phyloP scores from a whole-genome alignment of 805 yeast genomes.

The Nematodospora valgi region DNA sequence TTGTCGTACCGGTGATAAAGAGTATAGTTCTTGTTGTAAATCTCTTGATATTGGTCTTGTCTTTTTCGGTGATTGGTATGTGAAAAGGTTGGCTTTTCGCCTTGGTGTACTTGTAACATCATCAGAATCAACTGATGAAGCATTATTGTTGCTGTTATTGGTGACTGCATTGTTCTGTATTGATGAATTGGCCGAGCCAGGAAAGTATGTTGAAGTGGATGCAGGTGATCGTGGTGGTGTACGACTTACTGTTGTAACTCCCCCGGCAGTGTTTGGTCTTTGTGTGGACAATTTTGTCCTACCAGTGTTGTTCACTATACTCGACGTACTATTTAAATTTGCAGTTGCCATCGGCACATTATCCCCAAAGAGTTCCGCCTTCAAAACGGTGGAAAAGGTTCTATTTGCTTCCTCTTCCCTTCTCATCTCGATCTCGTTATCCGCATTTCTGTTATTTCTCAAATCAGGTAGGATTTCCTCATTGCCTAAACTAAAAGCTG shows the following conservation, averaged over 20 bases:
- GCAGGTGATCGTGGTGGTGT: constrained; percentile 11
- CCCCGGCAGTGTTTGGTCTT: constrained; percentile 3
- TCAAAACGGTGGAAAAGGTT: constrained; percentile 80
- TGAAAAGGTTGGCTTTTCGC: constrained; percentile 57
- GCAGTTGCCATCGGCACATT: constrained; percentile 58
- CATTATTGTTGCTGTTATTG: constrained; percentile 1
- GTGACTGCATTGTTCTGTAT: not conserved
- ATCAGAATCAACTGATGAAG: constrained; percentile 5
- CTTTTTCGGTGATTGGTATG: constrained; percentile 71
- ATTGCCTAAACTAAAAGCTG: constrained; percentile 65
- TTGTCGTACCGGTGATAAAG: constrained; percentile 82
- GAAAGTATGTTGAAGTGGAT: constrained; percentile 9
- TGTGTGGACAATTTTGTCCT: not conserved
- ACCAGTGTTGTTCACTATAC: constrained; percentile 9
- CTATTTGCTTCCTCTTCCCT: constrained; percentile 80
- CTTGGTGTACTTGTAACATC: constrained; percentile 36
- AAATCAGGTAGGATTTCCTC: constrained; percentile 41
- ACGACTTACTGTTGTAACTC: not conserved
- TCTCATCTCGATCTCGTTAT: constrained; percentile 62
- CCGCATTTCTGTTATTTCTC: constrained; percentile 20
- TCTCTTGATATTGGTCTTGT: constrained; percentile 58
- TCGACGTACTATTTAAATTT: constrained; percentile 21
- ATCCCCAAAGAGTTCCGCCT: constrained; percentile 90
- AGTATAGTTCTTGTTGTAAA: constrained; percentile 70
- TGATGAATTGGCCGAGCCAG: constrained; percentile 9